Evolutionary conservation across 225 moss, liverwort and hornwort genomes (phyloP).

Genomic region (Sphagnum tenellum): DNA sequence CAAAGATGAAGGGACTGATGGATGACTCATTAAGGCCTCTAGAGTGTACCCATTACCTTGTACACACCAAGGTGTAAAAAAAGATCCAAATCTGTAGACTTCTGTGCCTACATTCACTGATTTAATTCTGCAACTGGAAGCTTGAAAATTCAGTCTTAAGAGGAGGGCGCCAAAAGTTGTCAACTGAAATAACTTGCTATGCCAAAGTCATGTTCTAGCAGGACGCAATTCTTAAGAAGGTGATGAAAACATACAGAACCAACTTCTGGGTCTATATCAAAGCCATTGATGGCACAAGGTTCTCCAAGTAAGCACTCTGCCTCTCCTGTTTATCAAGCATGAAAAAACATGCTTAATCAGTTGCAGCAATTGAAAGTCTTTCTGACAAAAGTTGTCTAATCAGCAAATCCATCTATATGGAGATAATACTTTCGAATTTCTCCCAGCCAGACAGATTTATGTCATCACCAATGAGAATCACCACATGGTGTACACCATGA

Average conservation of each 20-base stretch:
- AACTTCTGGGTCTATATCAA: constrained; percentile 55
- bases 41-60: too few species aligned
- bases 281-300: constrained; percentile 48
- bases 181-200: not conserved
- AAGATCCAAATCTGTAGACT: too few species aligned
- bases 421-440: too few species aligned
- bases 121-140: not conserved
- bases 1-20: too few species aligned
- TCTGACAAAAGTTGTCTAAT: not conserved
- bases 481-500: too few species aligned
- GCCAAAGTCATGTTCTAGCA: not conserved
- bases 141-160: not conserved
- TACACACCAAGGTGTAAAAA: too few species aligned
- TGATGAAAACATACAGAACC: constrained; percentile 33
- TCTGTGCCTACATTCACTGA: not conserved
- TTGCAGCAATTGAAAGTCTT: not conserved
- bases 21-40: too few species aligned
- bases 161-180: not conserved
- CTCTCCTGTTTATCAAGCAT: constrained; percentile 16
- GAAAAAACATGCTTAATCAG: not conserved
- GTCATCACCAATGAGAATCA: too few species aligned
- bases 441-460: too few species aligned
- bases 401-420: too few species aligned
- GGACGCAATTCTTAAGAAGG: not conserved
- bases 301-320: constrained; percentile 47